Evolutionary conservation across 2,329 filamentous ascomycete genomes (phyloP).

Genomic region (Beauveria varroae): DNA sequence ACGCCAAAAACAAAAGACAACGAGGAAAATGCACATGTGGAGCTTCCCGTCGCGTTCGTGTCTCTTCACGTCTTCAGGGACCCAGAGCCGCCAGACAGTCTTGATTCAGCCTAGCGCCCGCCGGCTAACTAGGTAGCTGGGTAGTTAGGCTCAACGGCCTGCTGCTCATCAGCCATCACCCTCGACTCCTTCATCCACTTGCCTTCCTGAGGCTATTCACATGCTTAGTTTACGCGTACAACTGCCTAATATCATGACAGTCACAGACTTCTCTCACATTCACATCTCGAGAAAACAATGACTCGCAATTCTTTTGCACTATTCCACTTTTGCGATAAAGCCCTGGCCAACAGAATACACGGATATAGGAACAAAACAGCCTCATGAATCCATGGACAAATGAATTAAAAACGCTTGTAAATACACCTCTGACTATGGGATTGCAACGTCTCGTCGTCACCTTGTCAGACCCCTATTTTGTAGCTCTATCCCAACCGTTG

Average conservation of each 20-base stretch:
- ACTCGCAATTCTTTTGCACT: too few relatives aligned
- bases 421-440: not conserved
- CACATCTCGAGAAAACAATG: too few relatives aligned
- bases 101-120: not conserved
- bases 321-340: too few relatives aligned
- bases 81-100: not conserved
- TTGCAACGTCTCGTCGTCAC: not conserved
- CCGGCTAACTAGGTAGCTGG: not conserved
- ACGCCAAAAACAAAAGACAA: not conserved
- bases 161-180: too few relatives aligned
- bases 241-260: not conserved
- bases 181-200: too few relatives aligned
- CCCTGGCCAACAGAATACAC: not conserved
- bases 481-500: not conserved
- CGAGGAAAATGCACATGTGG: not conserved
- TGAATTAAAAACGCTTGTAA: not conserved
- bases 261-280: too few relatives aligned
- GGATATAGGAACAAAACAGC: too few relatives aligned
- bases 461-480: not conserved
- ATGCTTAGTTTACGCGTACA: too few relatives aligned
- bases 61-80: constrained; percentile 5
- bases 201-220: too few relatives aligned
- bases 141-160: not conserved
- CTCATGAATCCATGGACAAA: not conserved
- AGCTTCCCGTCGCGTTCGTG: constrained; percentile 8